Percentiles rank a stretch among this genome's conserved stretches.
Evolutionary conservation across 2,329 filamentous ascomycete genomes (phyloP).

Genomic region (Colletotrichum caudatum): DNA sequence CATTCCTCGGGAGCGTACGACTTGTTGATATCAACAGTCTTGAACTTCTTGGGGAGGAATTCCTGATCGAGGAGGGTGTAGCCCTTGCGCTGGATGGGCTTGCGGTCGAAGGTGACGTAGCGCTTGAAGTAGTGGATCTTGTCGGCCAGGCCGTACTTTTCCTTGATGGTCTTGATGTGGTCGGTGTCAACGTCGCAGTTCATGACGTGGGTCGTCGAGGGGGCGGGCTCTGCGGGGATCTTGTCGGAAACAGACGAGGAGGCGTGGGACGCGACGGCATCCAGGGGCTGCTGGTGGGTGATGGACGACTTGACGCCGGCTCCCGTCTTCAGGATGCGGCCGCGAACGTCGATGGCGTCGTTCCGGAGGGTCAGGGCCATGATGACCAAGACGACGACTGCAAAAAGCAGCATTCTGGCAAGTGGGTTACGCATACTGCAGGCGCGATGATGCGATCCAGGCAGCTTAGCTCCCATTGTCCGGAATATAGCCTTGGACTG

Average conservation of each 20-base stretch:
- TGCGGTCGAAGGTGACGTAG: conserved; percentile 64
- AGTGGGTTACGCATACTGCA: conserved; percentile 64
- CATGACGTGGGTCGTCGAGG: conserved; percentile 52
- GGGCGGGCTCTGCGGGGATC: conserved; percentile 45
- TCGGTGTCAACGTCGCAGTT: conserved; percentile 63
- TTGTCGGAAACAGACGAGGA: conserved; percentile 46
- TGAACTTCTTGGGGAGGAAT: conserved; percentile 61
- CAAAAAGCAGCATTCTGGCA: conserved; percentile 58
- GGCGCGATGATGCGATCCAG: conserved; percentile 56
- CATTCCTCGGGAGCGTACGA: conserved; percentile 58
- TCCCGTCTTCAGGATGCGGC: conserved; percentile 55
- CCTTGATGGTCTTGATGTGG: conserved; percentile 59
- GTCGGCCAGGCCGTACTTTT: conserved; percentile 61
- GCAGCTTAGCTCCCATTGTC: conserved; percentile 55
- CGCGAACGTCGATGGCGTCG: conserved; percentile 55
- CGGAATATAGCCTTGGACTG: conserved; percentile 19
- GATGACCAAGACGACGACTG: conserved; percentile 57
- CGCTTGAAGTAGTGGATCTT: conserved; percentile 68
- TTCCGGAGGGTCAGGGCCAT: conserved; percentile 56
- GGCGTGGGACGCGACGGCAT: conserved; percentile 37
- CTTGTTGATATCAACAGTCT: conserved; percentile 61
- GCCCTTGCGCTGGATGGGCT: conserved; percentile 62
- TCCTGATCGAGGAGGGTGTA: conserved; percentile 63
- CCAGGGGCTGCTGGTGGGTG: conserved; percentile 47
- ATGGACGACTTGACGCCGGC: conserved; percentile 51